Conservation (phyloP, 306 rosid species). For the Delonix regia region DNA sequence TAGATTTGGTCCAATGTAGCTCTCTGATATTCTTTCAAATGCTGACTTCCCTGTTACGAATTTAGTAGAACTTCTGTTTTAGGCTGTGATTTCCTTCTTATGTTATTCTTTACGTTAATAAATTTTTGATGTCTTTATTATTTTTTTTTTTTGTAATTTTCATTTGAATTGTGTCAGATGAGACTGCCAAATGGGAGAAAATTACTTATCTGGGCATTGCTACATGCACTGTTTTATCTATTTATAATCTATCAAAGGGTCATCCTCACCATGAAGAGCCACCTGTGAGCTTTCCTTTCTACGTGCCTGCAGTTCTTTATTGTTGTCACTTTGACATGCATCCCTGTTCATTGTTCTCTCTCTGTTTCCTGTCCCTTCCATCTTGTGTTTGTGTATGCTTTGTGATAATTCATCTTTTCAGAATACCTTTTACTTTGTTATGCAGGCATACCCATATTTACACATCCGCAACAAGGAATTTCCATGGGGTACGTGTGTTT, state of each 20-base stretch:
- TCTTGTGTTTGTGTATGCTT: conserved; percentile 12
- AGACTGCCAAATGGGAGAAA: conserved; percentile 97
- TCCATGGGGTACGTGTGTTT: conserved; percentile 68
- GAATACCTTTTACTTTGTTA: background rate
- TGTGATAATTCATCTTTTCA: background rate
- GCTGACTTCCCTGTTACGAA: background rate
- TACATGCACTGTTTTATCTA: conserved; percentile 62
- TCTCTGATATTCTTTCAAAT: background rate
- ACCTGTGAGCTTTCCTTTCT: conserved; percentile 56
- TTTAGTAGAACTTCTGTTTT: background rate
- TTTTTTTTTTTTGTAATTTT: conserved; percentile 13
- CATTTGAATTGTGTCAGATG: conserved; percentile 50
- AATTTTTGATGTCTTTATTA: background rate
- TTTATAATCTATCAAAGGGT: conserved; percentile 72
- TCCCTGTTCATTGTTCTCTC: background rate
- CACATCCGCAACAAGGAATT: conserved; percentile 85
- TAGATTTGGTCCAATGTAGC: background rate
- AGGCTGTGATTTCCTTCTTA: background rate
- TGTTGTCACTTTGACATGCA: conserved; percentile 15
- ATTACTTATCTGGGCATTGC: conserved; percentile 83
- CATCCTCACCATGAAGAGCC: conserved; percentile 72
- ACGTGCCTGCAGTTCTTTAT: background rate
- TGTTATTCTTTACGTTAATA: background rate
- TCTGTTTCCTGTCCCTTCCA: background rate
- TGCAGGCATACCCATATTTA: conserved; percentile 50